Evolutionary conservation across 805 yeast species (phyloP), one percentile per base, ranked within the genome.

Genomic region (Suhomyces sp.): DNA sequence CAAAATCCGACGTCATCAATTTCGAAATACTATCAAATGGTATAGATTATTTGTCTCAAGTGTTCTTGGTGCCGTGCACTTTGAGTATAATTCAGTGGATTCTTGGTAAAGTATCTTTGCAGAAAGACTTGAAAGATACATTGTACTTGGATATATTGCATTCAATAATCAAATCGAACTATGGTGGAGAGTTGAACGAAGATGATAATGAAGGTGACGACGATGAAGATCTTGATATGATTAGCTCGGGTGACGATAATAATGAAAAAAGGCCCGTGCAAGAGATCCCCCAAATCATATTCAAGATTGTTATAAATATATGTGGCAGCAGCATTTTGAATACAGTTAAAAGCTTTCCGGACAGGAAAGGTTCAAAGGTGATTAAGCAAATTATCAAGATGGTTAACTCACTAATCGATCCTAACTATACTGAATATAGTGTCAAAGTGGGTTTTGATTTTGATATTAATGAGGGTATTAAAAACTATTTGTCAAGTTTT

Each of bases 1-100:
- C 82, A 48, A 78, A 79, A 22, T 68, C 77, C 23, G 82, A 81
- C 1, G 69, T 82, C 12, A 74, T 89, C 3, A 86, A 84, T 57
- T 65, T 78, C 8, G 85, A 84, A 4, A 79, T 83, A 4, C 73
- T 90, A 41, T 78, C 77, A 47, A 88, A 88, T 52, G 97, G 97
- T 0, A 73, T 93, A 35, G 97, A 92, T 62, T 90, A 92, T 62
- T 87, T 93, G 59, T 74, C 88, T 45, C 97, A 92, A 61, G 87
- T 90, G 2, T 88, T 89, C 57, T 73, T 93, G 57, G 74, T 88
- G 1, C 66, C 81, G 60, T 58, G 87, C 78, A 81, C 69, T 71
- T 46, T 68, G 23, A 68, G 69, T 35, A 67, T 73, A 24, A 62
- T 73, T 17, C 66, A 60, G 47, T 74, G 77, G 77, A 46, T 63